phyloP scores from a whole-genome alignment of 1,284 basidiomycete species.

The Athelia sp. region DNA sequence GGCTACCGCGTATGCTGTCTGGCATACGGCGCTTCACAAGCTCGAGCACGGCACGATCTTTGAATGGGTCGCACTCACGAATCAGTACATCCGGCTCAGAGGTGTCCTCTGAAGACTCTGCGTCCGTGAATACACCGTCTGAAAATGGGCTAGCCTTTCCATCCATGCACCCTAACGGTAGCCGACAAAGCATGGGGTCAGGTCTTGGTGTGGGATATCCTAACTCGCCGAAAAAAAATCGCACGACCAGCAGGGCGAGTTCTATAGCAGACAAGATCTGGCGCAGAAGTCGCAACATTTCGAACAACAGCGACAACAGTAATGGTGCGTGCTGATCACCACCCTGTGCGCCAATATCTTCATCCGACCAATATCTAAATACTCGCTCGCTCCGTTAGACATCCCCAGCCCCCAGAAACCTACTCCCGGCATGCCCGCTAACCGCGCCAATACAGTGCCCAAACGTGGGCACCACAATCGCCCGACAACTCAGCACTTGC shows the following conservation, averaged over 20 bases:
- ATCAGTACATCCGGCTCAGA: slow-evolving; percentile 52
- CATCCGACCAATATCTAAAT: neutral
- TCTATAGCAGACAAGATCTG: too few species aligned
- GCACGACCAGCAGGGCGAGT: slow-evolving; percentile 31
- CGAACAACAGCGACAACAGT: slow-evolving; percentile 36
- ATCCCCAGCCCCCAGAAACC: neutral
- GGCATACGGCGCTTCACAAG: slow-evolving; percentile 40
- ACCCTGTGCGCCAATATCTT: neutral
- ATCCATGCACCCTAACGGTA: slow-evolving; percentile 4
- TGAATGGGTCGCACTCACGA: slow-evolving; percentile 33
- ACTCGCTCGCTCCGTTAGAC: neutral
- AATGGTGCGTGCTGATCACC: neutral
- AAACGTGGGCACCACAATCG: too few species aligned
- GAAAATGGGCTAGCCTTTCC: slow-evolving; percentile 27
- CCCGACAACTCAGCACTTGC: neutral
- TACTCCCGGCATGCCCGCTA: neutral
- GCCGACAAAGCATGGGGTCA: slow-evolving; percentile 10
- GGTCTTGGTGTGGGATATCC: slow-evolving; percentile 38
- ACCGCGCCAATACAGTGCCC: too few species aligned
- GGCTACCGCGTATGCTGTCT: slow-evolving; percentile 33
- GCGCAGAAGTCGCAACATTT: slow-evolving; percentile 43
- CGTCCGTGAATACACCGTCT: slow-evolving; percentile 41
- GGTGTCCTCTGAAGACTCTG: slow-evolving; percentile 51
- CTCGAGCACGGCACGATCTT: slow-evolving; percentile 25
- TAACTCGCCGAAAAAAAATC: slow-evolving; percentile 41